Evolutionary conservation across 2,329 filamentous ascomycete species (phyloP), one percentile per base, ranked within the genome.

Genomic region (Xenoacremonium recifei): DNA sequence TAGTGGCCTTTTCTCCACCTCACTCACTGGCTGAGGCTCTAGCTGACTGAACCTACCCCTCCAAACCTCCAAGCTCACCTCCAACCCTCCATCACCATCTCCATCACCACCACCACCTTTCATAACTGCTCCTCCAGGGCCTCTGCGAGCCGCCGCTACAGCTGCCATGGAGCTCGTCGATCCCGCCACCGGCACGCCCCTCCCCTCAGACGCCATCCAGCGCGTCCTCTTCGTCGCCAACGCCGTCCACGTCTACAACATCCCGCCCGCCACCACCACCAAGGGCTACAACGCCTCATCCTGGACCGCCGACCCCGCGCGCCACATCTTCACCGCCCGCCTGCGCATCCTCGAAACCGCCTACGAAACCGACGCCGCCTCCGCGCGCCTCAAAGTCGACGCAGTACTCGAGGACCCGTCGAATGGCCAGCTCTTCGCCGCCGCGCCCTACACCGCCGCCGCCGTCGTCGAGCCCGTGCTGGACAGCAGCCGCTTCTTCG

Each of bases 401-500:
- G 77, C 93, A 49, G 73, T 93, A 20, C 80, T 96, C 35, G 89
- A 95, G 62, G 89, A 95, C 62, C 69, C 83, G 4, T 72, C 73
- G 18, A 82, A 73, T 1, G 88, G 86, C 20, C 79, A 87, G 56
- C 74, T 95, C 17, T 95, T 95, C 64, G 89, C 89, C 34, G 89
- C 88, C 1, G 85, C 86, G 1, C 89, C 90, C 0, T 95, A 95
- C 66, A 83, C 80, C 0, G 68, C 73, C 18, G 62, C 74, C 3
- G 73, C 73, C 15, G 79, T 77, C 6, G 87, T 96, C 35, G 87
- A 93, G 67, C 79, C 88, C 52, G 87, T 87, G 16, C 71, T 87
- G 17, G 89, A 95, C 63, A 88, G 82, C 59, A 84, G 80, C 47
- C 80, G 89, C 23, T 95, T 95, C 75, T 95, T 95, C 60, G 89